These are phyloP conservation scores for Trypanosoma boissoni DNA, from an alignment of 208 protist species.

Conservation along the genomic window DNA sequence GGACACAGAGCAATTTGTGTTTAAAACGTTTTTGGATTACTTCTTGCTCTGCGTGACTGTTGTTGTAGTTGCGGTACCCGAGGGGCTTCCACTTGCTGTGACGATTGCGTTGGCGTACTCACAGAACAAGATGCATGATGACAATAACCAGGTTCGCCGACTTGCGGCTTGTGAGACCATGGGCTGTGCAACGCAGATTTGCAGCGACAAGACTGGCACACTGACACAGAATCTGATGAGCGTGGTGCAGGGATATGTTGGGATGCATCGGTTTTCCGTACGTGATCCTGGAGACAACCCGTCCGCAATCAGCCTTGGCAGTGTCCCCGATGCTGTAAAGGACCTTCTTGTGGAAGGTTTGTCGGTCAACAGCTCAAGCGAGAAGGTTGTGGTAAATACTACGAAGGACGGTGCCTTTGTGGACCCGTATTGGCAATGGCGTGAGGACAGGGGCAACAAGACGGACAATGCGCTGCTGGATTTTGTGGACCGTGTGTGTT, in stretches of 20 bases:
- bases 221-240: slow-evolving; percentile 98
- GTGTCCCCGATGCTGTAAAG: slow-evolving; percentile 9
- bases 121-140: slow-evolving; percentile 98
- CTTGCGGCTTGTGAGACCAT: slow-evolving; percentile 98
- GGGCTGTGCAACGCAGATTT: slow-evolving; percentile 96
- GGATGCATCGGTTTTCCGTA: slow-evolving; percentile 49
- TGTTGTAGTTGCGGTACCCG: slow-evolving; percentile 97
- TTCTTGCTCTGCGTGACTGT: slow-evolving; percentile 94
- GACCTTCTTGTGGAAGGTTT: slow-evolving; percentile 43
- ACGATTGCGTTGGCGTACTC: slow-evolving; percentile 98
- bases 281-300: slow-evolving; percentile 52
- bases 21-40: slow-evolving; percentile 68
- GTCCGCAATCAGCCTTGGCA: slow-evolving; percentile 27
- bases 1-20: slow-evolving; percentile 19
- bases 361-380: slow-evolving; percentile 74
- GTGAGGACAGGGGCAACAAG: slow-evolving; percentile 78
- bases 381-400: slow-evolving; percentile 48
- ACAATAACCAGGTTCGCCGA: slow-evolving; percentile 98
- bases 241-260: slow-evolving; percentile 88
- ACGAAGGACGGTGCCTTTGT: slow-evolving; percentile 35
- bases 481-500: slow-evolving; percentile 57
- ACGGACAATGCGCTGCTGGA: slow-evolving; percentile 84
- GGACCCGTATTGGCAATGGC: slow-evolving; percentile 57
- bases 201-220: slow-evolving; percentile 99
- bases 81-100: slow-evolving; percentile 96